These are phyloP conservation scores for Trichoderma arundinaceum DNA, from an alignment of 2,329 filamentous ascomycete species.

Conservation along the genomic window DNA sequence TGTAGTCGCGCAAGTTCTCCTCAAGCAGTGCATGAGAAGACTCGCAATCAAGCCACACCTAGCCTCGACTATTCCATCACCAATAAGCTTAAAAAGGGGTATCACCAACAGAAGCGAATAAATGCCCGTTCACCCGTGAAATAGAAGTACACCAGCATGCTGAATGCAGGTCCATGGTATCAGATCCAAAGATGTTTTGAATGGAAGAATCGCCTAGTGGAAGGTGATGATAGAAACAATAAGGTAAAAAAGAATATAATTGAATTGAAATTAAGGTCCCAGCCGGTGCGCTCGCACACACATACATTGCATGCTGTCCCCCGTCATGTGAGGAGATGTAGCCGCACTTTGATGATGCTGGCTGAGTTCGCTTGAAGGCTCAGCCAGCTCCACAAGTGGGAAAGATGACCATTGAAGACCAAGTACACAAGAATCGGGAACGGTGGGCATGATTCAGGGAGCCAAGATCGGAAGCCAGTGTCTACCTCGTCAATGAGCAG, in stretches of 20 bases:
- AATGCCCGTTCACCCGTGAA: constrained; percentile 35
- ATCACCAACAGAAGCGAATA: constrained; percentile 45
- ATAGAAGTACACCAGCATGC: constrained; percentile 31
- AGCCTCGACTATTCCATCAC: constrained; percentile 21
- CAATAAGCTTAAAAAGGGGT: constrained; percentile 40
- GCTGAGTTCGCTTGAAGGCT: constrained; percentile 21
- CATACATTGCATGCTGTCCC: constrained; percentile 29
- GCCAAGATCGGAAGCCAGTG: background rate
- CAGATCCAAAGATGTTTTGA: constrained; percentile 34
- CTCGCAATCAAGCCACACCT: background rate
- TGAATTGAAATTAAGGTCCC: constrained; percentile 32
- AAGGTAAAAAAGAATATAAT: constrained; percentile 33
- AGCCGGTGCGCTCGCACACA: constrained; percentile 35
- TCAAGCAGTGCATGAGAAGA: background rate
- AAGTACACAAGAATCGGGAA: too few relatives aligned
- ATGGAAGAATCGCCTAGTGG: constrained; percentile 37
- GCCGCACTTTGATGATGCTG: constrained; percentile 37
- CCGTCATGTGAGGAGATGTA: background rate
- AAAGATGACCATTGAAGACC: background rate
- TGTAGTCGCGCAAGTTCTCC: background rate
- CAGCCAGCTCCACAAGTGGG: background rate
- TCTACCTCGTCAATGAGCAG: constrained; percentile 32
- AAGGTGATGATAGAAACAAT: constrained; percentile 37
- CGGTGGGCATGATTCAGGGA: too few relatives aligned
- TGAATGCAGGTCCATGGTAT: constrained; percentile 35